Evolutionary conservation across 805 yeast species (phyloP), one percentile per base, ranked within the genome.

Genomic region (Saccharomycopsis guyanensis): DNA sequence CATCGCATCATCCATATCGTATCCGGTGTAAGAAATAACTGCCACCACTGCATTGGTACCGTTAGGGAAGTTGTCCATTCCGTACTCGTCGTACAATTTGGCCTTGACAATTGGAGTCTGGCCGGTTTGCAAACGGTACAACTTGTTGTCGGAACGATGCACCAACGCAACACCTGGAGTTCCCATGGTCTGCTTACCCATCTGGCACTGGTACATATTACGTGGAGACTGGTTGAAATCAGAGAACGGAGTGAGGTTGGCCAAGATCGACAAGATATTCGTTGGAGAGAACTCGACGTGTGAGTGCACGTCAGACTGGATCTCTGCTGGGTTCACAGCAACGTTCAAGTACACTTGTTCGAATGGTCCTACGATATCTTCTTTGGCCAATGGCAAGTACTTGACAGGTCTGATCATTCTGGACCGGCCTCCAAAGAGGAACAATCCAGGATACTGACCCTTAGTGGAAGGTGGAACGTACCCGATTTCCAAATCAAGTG

Each of bases 141-240:
- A 69, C 64, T 91, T 93, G 70, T 93, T 93, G 65, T 93, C 98
- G 1, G 96, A 84, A 66, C 98, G 78, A 65, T 88, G 95, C 38
- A 71, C 76, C 45, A 91, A 71, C 0, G 95, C 97, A 53, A 93
- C 96, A 69, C 97, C 97, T 6, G 98, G 98, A 3, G 98, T 93
- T 67, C 98, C 98, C 98, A 93, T 93, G 18, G 98, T 91, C 72
- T 93, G 98, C 70, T 93, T 93, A 78, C 97, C 97, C 98, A 93
- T 93, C 75, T 93, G 98, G 70, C 98, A 93, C 71, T 93, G 98
- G 66, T 93, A 93, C 97, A 93, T 93, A 65, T 93, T 93, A 79
- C 98, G 85, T 60, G 98, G 98, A 23, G 97, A 89, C 72, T 93
- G 98, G 67, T 93, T 93, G 72, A 93, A 93, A 66, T 93, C 98